Evolutionary conservation across 192 early-diverging fungal genomes (phyloP).

Genomic region (Coemansia sp.): DNA sequence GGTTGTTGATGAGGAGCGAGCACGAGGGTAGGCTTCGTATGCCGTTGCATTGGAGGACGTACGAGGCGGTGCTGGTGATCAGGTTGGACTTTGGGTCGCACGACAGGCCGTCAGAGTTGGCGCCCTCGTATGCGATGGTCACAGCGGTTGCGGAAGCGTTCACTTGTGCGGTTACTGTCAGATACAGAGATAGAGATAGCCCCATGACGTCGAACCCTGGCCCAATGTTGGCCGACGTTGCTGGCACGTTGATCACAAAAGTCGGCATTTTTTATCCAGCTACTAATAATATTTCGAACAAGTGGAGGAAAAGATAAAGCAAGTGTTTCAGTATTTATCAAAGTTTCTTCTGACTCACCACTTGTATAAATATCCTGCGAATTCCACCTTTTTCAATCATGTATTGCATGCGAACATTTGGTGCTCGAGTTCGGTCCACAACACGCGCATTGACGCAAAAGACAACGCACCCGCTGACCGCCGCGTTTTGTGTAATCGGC

Average conservation of each 20-base stretch:
- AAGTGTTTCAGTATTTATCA: background rate
- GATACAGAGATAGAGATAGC: slow-evolving; percentile 82
- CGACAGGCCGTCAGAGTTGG: slow-evolving; percentile 69
- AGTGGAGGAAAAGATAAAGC: slow-evolving; percentile 3
- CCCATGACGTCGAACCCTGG: slow-evolving; percentile 97
- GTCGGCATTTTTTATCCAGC: slow-evolving; percentile 10
- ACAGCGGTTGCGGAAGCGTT: background rate
- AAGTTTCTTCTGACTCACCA: slow-evolving; percentile 1
- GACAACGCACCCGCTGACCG: background rate
- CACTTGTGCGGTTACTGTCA: slow-evolving; percentile 61
- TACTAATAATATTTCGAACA: background rate
- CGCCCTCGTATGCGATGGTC: slow-evolving; percentile 46
- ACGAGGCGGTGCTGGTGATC: slow-evolving; percentile 89
- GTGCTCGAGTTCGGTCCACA: too few relatives aligned
- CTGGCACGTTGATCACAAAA: slow-evolving; percentile 76
- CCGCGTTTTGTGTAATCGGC: slow-evolving; percentile 65
- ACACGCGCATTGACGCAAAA: too few relatives aligned
- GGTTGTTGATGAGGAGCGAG: slow-evolving; percentile 81
- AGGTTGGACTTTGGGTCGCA: slow-evolving; percentile 78
- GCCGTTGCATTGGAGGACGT: slow-evolving; percentile 75
- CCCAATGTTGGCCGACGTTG: slow-evolving; percentile 96
- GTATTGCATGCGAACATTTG: too few relatives aligned
- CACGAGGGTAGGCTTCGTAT: slow-evolving; percentile 60
- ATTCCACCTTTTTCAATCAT: background rate
- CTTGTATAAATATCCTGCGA: background rate